Conservation (phyloP, 2,329 filamentous ascomycete species). For the Beauveria medogensis region DNA sequence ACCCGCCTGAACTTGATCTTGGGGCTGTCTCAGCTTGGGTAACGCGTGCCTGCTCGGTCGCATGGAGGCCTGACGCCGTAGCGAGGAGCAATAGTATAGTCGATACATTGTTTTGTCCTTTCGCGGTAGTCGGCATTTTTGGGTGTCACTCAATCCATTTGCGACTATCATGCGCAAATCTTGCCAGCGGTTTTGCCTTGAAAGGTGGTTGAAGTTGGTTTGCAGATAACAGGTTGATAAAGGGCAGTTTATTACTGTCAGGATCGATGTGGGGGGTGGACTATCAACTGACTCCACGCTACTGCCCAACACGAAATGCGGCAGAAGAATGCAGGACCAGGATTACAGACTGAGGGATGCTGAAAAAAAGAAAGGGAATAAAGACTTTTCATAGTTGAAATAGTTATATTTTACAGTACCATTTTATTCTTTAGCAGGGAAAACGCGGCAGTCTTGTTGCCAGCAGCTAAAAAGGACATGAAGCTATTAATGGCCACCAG, state of each 20-base stretch:
- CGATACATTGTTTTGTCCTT: neutral
- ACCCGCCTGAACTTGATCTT: neutral
- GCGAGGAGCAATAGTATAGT: neutral
- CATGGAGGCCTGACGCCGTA: neutral
- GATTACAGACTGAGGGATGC: neutral
- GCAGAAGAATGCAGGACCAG: neutral
- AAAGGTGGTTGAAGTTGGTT: neutral
- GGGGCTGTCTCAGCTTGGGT: slow-evolving; percentile 1
- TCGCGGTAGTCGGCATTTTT: neutral
- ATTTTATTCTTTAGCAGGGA: slow-evolving; percentile 21
- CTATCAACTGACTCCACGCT: neutral
- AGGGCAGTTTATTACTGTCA: no score
- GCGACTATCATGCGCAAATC: neutral
- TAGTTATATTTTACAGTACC: slow-evolving; percentile 4
- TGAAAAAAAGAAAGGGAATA: neutral
- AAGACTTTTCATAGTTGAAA: neutral
- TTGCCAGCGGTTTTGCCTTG: neutral
- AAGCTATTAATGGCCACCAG: slow-evolving; percentile 26
- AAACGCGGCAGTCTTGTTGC: slow-evolving; percentile 22
- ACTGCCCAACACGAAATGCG: no score
- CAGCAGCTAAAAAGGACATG: slow-evolving; percentile 23
- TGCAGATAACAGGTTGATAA: neutral
- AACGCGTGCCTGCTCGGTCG: slow-evolving; percentile 3
- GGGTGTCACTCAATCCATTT: neutral
- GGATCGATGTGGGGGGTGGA: neutral